A percentile compares a stretch with the other conserved stretches of the same genome.
Evolutionary conservation across 129 eudicot genomes (phyloP).

Genomic region (Solidago caesia): DNA sequence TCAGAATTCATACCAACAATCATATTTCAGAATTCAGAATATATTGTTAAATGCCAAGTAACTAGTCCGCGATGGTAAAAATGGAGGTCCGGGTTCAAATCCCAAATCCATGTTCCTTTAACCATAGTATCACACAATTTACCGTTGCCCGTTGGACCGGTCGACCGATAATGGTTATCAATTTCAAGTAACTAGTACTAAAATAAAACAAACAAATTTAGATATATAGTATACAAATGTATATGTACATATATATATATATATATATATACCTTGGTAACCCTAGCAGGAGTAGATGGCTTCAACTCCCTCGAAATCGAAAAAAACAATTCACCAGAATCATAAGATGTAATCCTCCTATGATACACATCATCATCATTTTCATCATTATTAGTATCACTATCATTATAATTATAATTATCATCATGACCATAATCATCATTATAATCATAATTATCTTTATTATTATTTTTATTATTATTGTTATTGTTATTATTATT

Average conservation of each 20-base stretch:
- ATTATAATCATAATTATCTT: conserved; percentile 25
- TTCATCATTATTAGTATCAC: conserved; percentile 7
- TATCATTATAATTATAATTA: conserved; percentile 31
- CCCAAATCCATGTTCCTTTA: too few species aligned
- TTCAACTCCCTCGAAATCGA: conserved; percentile 71
- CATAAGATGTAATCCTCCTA: conserved; percentile 39
- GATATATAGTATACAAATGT: not conserved
- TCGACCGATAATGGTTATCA: too few species aligned
- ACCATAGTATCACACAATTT: too few species aligned
- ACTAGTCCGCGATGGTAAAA: too few species aligned
- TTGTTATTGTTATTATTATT: conserved; percentile 14
- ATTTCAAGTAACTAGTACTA: too few species aligned
- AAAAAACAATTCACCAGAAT: conserved; percentile 54
- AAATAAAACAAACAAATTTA: not conserved
- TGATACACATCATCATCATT: conserved; percentile 25
- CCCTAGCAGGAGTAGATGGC: conserved; percentile 69
- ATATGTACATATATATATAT: not conserved
- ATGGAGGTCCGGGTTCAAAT: too few species aligned
- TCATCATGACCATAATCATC: conserved; percentile 29
- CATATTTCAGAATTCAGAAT: too few species aligned
- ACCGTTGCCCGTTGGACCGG: too few species aligned
- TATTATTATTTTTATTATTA: not conserved
- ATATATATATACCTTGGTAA: conserved; percentile 50
- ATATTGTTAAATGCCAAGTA: too few species aligned
- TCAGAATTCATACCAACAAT: too few species aligned